Conservation (phyloP, 163 green algal species). For the Scenedesmus sp. region DNA sequence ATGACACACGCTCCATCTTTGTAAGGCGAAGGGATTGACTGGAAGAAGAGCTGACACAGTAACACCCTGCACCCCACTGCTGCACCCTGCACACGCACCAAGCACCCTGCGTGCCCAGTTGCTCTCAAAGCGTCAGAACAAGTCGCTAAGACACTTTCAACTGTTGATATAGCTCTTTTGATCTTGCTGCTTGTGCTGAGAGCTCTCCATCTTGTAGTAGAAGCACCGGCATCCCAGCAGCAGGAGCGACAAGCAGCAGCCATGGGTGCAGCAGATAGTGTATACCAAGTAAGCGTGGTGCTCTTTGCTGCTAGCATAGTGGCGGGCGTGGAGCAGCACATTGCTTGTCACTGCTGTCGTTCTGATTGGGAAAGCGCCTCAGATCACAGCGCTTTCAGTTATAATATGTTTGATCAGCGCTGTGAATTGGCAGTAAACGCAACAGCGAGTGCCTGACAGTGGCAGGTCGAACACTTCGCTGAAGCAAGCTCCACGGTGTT, state of each 20-base stretch:
- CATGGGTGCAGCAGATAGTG: neutral
- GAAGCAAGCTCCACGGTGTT: neutral
- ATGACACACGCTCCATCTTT: too few species aligned
- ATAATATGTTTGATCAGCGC: neutral
- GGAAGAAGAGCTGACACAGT: too few species aligned
- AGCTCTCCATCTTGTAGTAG: neutral
- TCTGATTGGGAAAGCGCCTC: neutral
- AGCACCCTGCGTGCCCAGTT: too few species aligned
- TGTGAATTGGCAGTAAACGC: neutral
- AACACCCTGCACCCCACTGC: too few species aligned
- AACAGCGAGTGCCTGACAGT: neutral
- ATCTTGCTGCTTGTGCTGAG: conserved; percentile 1
- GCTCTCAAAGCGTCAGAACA: too few species aligned
- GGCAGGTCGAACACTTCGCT: neutral
- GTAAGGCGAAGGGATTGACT: too few species aligned
- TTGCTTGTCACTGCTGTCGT: conserved; percentile 9
- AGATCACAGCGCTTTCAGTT: neutral
- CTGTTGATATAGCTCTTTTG: too few species aligned
- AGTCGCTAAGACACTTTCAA: too few species aligned
- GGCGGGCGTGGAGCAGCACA: neutral
- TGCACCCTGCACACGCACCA: too few species aligned
- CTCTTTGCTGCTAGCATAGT: neutral
- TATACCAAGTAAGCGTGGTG: neutral
- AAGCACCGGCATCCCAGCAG: neutral
- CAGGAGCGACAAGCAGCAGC: neutral